Evolutionary conservation across 129 eudicot genomes (phyloP).

Genomic region (Centaurea solstitialis): DNA sequence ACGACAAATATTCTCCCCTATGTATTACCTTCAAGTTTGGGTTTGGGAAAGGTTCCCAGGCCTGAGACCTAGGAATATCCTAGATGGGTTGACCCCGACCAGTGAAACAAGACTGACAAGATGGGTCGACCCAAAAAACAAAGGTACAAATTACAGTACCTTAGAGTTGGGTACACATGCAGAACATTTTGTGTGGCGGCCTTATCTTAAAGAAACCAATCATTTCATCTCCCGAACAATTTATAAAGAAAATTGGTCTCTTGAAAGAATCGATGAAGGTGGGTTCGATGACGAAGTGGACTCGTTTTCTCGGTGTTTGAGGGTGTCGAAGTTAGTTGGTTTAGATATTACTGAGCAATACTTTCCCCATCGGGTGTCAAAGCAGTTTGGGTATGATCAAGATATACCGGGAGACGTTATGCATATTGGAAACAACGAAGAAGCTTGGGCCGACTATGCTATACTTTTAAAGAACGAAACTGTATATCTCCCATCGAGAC

Average conservation of each 20-base stretch:
- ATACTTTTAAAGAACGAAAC: conserved; percentile 3
- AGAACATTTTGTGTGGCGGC: conserved; percentile 43
- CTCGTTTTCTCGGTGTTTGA: conserved; percentile 40
- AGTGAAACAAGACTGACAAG: conserved; percentile 45
- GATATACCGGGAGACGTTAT: conserved; percentile 39
- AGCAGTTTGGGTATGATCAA: conserved; percentile 65
- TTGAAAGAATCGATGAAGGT: not conserved
- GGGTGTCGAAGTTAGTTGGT: conserved; percentile 35
- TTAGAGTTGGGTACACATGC: conserved; percentile 8
- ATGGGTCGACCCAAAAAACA: conserved; percentile 23
- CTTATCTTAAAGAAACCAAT: conserved; percentile 36
- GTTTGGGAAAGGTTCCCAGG: conserved; percentile 40
- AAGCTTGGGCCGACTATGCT: conserved; percentile 32
- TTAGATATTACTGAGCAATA: conserved; percentile 37
- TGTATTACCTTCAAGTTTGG: conserved; percentile 48
- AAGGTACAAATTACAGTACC: not conserved
- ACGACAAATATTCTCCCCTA: conserved; percentile 26
- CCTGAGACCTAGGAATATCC: not conserved
- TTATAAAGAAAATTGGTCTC: conserved; percentile 25
- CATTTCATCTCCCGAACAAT: conserved; percentile 24
- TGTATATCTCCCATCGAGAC: conserved; percentile 37
- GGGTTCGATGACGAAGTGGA: conserved; percentile 10
- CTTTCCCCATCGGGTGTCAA: conserved; percentile 54
- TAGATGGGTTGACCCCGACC: not conserved
- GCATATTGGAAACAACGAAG: conserved; percentile 2